phyloP scores from a whole-genome alignment of 2,329 filamentous ascomycete species.

The Esteya vermicola region DNA sequence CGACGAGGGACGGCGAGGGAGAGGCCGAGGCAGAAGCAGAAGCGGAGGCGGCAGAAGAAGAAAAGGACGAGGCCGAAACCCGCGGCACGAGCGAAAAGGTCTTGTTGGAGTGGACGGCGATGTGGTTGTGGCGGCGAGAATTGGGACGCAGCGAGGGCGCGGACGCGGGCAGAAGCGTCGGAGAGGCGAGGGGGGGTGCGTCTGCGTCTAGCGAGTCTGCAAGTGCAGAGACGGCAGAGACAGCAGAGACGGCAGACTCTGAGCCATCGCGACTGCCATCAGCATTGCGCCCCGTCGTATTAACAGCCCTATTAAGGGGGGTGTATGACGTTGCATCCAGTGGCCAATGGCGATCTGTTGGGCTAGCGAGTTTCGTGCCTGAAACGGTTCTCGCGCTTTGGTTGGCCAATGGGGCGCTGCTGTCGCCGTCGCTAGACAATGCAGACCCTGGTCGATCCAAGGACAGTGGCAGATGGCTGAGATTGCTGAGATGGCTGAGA shows the following conservation, averaged over 20 bases:
- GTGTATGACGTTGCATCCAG: not conserved
- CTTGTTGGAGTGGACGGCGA: constrained; percentile 41
- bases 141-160: constrained; percentile 14
- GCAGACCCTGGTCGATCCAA: constrained; percentile 18
- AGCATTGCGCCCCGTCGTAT: constrained; percentile 11
- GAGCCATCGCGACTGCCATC: too few relatives aligned
- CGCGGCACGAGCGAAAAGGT: constrained; percentile 38
- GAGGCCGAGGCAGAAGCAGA: too few relatives aligned
- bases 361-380: constrained; percentile 22
- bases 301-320: constrained; percentile 11
- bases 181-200: constrained; percentile 7
- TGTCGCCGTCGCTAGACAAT: constrained; percentile 18
- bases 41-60: constrained; percentile 9
- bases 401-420: constrained; percentile 22
- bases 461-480: too few relatives aligned
- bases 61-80: not conserved
- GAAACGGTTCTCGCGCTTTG: constrained; percentile 26
- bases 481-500: too few relatives aligned
- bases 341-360: constrained; percentile 6
- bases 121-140: constrained; percentile 27
- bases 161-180: constrained; percentile 10
- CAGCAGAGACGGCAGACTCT: too few relatives aligned
- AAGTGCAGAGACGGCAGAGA: too few relatives aligned
- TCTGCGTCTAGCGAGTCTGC: too few relatives aligned
- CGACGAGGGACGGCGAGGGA: not conserved